These are phyloP conservation scores for Clavaria fumosa DNA, from an alignment of 768 basidiomycete species.

Conservation along the genomic window DNA sequence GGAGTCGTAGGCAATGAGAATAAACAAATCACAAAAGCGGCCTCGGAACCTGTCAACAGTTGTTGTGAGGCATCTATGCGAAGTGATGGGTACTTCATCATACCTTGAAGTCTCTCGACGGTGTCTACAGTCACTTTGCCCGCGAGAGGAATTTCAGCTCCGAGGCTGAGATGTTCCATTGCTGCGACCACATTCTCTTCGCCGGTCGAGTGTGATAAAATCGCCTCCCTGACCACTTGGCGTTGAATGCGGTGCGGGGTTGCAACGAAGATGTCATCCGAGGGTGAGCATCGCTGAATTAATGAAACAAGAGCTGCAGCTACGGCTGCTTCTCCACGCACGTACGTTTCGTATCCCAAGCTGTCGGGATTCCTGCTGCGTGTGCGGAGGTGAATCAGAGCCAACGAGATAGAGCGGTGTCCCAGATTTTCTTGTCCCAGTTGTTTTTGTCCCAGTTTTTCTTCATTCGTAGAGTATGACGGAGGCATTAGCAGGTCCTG, in stretches of 20 bases:
- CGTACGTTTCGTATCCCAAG: conserved; percentile 31
- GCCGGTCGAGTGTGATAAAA: conserved; percentile 9
- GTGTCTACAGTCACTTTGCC: conserved; percentile 31
- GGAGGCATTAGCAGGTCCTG: conserved; percentile 22
- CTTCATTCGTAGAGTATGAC: conserved; percentile 6
- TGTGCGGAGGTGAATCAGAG: conserved; percentile 27
- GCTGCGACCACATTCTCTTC: conserved; percentile 9
- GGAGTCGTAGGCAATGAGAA: conserved; percentile 28
- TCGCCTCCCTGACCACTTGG: conserved; percentile 31
- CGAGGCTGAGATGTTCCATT: conserved; percentile 9
- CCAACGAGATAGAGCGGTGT: conserved; percentile 27
- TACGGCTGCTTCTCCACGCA: conserved; percentile 31
- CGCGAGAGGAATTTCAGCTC: background rate
- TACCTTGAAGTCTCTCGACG: conserved; percentile 35
- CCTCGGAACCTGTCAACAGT: conserved; percentile 41
- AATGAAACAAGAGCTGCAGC: conserved; percentile 28
- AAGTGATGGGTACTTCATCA: conserved; percentile 5
- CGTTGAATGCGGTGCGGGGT: conserved; percentile 38
- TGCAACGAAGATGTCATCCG: conserved; percentile 34
- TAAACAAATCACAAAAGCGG: conserved; percentile 36
- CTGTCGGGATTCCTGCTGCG: conserved; percentile 18
- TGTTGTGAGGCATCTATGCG: too few species aligned
- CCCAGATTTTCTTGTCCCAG: conserved; percentile 8
- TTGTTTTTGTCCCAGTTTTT: conserved; percentile 9
- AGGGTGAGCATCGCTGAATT: conserved; percentile 23